Percentiles rank a stretch among this genome's conserved stretches.
Evolutionary conservation across 805 yeast genomes (phyloP).

Genomic region (Zygosaccharomyces lentus): DNA sequence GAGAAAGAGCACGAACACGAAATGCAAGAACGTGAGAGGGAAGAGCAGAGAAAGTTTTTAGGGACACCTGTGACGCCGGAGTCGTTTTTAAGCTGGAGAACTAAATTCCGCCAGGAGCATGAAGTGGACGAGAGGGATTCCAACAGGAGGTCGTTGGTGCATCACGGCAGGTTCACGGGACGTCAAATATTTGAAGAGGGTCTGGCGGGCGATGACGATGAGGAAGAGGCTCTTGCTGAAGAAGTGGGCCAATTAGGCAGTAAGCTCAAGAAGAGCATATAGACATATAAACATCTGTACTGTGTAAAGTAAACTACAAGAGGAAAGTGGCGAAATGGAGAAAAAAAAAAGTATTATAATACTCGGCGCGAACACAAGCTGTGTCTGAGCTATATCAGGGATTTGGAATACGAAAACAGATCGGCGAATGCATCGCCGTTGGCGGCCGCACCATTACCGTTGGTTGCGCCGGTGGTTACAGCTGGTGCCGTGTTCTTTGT

Average conservation of each 20-base stretch:
- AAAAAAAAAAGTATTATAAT: not conserved
- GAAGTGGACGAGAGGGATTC: conserved; percentile 58
- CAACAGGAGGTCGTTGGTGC: conserved; percentile 51
- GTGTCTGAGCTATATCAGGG: conserved; percentile 20
- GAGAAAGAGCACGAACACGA: conserved; percentile 59
- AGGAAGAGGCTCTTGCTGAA: conserved; percentile 39
- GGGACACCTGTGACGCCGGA: conserved; percentile 89
- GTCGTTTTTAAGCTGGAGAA: conserved; percentile 70
- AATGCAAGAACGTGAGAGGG: conserved; percentile 60
- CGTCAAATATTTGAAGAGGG: conserved; percentile 88
- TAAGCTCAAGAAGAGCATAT: conserved; percentile 9
- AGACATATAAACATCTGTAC: conserved; percentile 5
- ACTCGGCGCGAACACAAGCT: not conserved
- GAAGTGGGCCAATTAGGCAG: conserved; percentile 18
- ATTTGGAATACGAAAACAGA: conserved; percentile 31
- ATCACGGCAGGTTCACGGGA: conserved; percentile 78
- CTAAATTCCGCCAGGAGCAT: conserved; percentile 64
- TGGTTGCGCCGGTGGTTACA: conserved; percentile 9
- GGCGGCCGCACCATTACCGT: conserved; percentile 9
- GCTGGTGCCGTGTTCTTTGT: conserved; percentile 16
- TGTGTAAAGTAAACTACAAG: conserved; percentile 6
- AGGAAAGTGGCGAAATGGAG: not conserved
- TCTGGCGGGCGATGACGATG: conserved; percentile 67
- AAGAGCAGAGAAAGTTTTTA: conserved; percentile 82
- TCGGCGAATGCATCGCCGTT: conserved; percentile 31